These are phyloP conservation scores for Globisporangium takayamanum DNA, from an alignment of 352 stramenopile species.

Conservation along the genomic window DNA sequence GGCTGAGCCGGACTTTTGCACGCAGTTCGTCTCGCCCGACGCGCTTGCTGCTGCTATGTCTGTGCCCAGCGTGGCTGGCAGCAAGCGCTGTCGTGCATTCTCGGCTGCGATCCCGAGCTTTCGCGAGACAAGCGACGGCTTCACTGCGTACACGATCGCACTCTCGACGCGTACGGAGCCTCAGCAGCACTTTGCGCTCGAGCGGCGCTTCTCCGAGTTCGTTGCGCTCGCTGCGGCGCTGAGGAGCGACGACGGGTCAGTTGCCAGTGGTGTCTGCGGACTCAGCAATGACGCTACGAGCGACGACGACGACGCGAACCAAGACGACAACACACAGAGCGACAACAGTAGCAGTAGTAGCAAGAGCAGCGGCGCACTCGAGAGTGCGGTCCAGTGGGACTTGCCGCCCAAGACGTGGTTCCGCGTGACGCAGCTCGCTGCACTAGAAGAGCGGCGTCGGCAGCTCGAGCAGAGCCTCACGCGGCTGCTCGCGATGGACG, in stretches of 20 bases:
- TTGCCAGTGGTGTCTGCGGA: background rate
- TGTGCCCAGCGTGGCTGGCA: background rate
- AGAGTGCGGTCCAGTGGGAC: constrained; percentile 38
- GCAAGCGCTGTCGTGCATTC: constrained; percentile 28
- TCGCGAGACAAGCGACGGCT: constrained; percentile 56
- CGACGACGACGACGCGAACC: background rate
- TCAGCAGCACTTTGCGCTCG: constrained; percentile 40
- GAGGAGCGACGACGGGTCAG: constrained; percentile 10
- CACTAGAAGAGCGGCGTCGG: constrained; percentile 54
- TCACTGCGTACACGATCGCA: constrained; percentile 53
- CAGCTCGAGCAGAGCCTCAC: constrained; percentile 52
- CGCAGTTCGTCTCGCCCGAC: constrained; percentile 30
- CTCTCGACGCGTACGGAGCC: constrained; percentile 32
- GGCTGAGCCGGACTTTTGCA: constrained; percentile 56
- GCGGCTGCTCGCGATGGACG: constrained; percentile 32
- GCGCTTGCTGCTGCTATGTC: background rate
- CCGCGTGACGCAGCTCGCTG: constrained; percentile 46
- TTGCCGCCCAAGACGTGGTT: constrained; percentile 80
- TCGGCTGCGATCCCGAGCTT: constrained; percentile 49
- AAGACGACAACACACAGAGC: background rate
- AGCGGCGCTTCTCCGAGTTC: constrained; percentile 79
- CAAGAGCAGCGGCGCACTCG: constrained; percentile 2
- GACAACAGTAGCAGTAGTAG: background rate
- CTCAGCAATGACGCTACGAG: background rate
- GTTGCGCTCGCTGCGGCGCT: constrained; percentile 44